phyloP scores from a whole-genome alignment of 768 basidiomycete species.

The Trametes punicea region DNA sequence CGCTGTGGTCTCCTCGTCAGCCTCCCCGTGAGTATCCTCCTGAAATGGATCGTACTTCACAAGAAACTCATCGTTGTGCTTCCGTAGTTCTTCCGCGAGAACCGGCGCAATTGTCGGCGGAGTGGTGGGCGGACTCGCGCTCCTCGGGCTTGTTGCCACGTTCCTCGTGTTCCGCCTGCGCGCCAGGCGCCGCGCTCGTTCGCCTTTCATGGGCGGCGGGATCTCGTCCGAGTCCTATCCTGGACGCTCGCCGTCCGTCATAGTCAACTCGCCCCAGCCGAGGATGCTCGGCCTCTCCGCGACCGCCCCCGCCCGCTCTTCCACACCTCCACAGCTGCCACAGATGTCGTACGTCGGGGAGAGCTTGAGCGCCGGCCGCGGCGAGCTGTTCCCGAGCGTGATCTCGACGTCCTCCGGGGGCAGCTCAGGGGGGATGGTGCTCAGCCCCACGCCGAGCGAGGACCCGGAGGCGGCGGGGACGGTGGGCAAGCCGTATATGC shows the following conservation, averaged over 20 bases:
- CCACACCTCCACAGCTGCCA: neutral
- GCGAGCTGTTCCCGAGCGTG: slow-evolving; percentile 16
- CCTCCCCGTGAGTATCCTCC: neutral
- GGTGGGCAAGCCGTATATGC: slow-evolving; percentile 4
- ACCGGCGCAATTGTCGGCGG: slow-evolving; percentile 18
- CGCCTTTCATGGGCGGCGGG: slow-evolving; percentile 11
- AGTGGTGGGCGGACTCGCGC: slow-evolving; percentile 1
- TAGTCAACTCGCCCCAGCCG: slow-evolving; percentile 13
- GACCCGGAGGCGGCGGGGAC: neutral
- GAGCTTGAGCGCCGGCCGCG: slow-evolving; percentile 8
- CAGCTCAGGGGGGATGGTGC: slow-evolving; percentile 12
- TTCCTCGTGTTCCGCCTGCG: slow-evolving; percentile 14
- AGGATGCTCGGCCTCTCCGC: neutral
- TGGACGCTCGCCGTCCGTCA: slow-evolving; percentile 7
- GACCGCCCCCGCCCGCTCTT: neutral
- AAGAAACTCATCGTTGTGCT: neutral
- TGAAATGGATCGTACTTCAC: too few relatives aligned
- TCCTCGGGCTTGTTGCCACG: slow-evolving; percentile 7
- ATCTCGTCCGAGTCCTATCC: slow-evolving; percentile 11
- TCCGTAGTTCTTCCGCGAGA: neutral
- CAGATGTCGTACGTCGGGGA: slow-evolving; percentile 4
- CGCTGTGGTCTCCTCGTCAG: neutral
- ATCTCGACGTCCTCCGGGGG: slow-evolving; percentile 14
- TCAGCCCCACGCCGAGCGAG: slow-evolving; percentile 11
- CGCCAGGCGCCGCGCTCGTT: slow-evolving; percentile 4